Base-by-base conservation (phyloP, 2,329 filamentous ascomycete genomes). In the Trichoderma lentiforme region DNA sequence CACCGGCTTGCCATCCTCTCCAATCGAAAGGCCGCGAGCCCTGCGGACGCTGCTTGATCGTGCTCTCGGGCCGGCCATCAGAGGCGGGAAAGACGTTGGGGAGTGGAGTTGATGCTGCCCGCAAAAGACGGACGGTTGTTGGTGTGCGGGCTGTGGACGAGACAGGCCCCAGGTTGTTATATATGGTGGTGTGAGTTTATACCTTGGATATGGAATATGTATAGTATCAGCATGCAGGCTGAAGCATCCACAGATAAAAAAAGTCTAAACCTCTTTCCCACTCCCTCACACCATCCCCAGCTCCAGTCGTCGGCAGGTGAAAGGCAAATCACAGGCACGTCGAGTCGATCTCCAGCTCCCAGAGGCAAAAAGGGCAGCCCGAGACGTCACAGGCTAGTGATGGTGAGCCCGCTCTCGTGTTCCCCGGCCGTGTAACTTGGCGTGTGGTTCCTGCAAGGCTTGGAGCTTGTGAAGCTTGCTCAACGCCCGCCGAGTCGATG, bases 11-110 rank as follows among this genome's bases (percentile, higher is more conserved):
- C 75, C 71, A 70, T 74, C 65, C 71, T 76, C 75, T 53, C 69
- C 76, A 58, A 80, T 80, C 43, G 79, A 76, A 60, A 76, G 74
- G 12, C 79, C 80, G 39, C 80, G 72, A 67, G 68, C 69, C 63
- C 69, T 73, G 69, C 69, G 68, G 63, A 60, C 63, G 43, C 61
- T 71, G 56, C 63, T 70, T 71, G 72, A 57, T 71, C 69, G 47
- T 56, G 72, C 28, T 63, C 69, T 71, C 58, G 30, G 56, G 28
- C 68, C 72, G 39, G 68, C 72, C 72, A 73, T 73, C 39, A 71
- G 68, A 63, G 43, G 68, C 58, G 36, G 61, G 26, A 51, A 53
- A 60, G 62, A 53, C 53, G 53, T 58, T 65, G 53, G 28, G 32
- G 60, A 56, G 62, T 71, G 69, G 61, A 71, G 69, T 34, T 43